Conservation (phyloP, 2,329 filamentous ascomycete species). For the Exophiala phaeomuriformis region DNA sequence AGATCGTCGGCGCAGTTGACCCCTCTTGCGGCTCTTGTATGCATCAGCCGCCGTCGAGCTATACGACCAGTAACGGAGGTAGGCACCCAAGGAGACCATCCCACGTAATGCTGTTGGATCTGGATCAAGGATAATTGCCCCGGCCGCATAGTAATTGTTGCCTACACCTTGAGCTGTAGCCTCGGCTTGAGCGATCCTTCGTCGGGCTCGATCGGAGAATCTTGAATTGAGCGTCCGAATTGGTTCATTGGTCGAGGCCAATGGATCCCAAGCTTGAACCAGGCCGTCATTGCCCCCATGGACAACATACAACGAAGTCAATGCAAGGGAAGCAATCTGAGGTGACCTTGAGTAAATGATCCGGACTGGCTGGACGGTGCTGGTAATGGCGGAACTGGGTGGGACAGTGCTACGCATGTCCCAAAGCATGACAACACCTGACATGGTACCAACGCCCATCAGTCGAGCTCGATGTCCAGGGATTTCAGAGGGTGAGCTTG, state of each 20-base stretch:
- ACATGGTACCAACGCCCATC: slow-evolving; percentile 70
- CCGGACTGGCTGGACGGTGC: slow-evolving; percentile 63
- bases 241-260: slow-evolving; percentile 70
- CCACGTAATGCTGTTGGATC: slow-evolving; percentile 80
- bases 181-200: slow-evolving; percentile 62
- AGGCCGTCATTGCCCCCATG: slow-evolving; percentile 92
- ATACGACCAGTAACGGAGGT: slow-evolving; percentile 89
- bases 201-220: slow-evolving; percentile 73
- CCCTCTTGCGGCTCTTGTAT: slow-evolving; percentile 70
- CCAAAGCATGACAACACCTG: slow-evolving; percentile 74
- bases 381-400: slow-evolving; percentile 47
- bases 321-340: slow-evolving; percentile 70
- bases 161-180: slow-evolving; percentile 60
- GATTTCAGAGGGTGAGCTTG: slow-evolving; percentile 50
- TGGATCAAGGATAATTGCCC: slow-evolving; percentile 78
- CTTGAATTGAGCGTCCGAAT: slow-evolving; percentile 81
- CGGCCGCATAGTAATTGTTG: slow-evolving; percentile 71
- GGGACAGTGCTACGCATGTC: slow-evolving; percentile 64
- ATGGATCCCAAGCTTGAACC: slow-evolving; percentile 93
- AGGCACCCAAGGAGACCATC: slow-evolving; percentile 76
- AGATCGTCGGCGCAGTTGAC: slow-evolving; percentile 54
- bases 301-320: slow-evolving; percentile 80
- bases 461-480: slow-evolving; percentile 79
- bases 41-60: slow-evolving; percentile 71
- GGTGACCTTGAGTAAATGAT: slow-evolving; percentile 86